A percentile compares a stretch with the other conserved stretches of the same genome.
Conservation (phyloP, 495 filamentous ascomycete species). For the Bacidia gigantensis region DNA sequence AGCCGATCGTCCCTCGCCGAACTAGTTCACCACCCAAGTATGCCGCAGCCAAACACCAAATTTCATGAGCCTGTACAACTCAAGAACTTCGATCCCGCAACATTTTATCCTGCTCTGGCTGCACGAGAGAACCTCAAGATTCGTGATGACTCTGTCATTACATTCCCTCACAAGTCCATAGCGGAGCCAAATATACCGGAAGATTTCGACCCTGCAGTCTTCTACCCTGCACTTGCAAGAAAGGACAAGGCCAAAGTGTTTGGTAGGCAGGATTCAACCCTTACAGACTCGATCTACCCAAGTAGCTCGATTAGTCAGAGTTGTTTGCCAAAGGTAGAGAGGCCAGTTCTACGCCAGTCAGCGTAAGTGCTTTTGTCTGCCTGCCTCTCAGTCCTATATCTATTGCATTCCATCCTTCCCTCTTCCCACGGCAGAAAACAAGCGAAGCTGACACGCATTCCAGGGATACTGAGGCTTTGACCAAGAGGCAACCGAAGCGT, state of each 20-base stretch:
- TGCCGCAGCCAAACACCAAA: slow-evolving; percentile 5
- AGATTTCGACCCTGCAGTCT: slow-evolving; percentile 15
- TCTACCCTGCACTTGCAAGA: slow-evolving; percentile 12
- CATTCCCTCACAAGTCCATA: slow-evolving; percentile 8
- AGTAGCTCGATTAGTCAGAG: neutral
- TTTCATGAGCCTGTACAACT: slow-evolving; percentile 6
- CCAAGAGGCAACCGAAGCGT: slow-evolving; percentile 22
- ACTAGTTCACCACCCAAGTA: neutral
- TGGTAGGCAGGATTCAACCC: neutral
- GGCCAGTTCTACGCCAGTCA: neutral
- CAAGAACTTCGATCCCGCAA: slow-evolving; percentile 14
- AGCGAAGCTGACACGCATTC: neutral
- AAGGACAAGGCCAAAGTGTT: slow-evolving; percentile 2
- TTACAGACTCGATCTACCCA: neutral
- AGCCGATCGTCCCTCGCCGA: too few species aligned
- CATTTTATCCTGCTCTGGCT: slow-evolving; percentile 13
- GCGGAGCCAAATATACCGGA: slow-evolving; percentile 7
- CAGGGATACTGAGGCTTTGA: slow-evolving; percentile 30
- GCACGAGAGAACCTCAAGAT: slow-evolving; percentile 2
- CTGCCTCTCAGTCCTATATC: too few species aligned
- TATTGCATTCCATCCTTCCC: neutral
- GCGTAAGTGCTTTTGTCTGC: neutral
- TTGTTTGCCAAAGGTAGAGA: slow-evolving; percentile 1
- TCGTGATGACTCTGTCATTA: slow-evolving; percentile 8
- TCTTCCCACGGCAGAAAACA: neutral